Evolutionary conservation across 768 basidiomycete genomes (phyloP), one percentile per base, ranked within the genome.

Genomic region (Coprinopsis marcescibilis): DNA sequence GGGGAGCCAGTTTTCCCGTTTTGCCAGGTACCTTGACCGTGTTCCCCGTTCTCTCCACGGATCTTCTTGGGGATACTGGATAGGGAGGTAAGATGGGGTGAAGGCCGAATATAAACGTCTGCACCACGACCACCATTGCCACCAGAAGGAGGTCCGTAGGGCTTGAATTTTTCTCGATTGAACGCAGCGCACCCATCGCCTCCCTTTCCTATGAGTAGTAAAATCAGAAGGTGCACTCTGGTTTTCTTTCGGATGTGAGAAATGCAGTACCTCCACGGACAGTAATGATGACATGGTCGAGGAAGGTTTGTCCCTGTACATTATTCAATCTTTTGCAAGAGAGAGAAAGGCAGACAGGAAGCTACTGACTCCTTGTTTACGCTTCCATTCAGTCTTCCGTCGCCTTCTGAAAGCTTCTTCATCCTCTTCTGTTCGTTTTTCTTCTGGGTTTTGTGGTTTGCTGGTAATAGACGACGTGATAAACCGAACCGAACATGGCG

Each of bases 131-230:
- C 95, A 13, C 95, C 95, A 50, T 88, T 87, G 1, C 94, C 95
- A 0, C 95, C 95, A 8, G 92, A 94, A 0, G 95, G 92, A 1
- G 93, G 91, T 0, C 91, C 90, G 51, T 80, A 77, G 1, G 85
- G 78, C 47, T 79, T 80, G 64, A 77, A 91, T 59, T 90, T 89
- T 66, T 95, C 91, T 48, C 90, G 81, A 57, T 93, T 86, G 57
- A 97, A 96, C 4, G 95, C 93, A 19, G 86, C 89, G 52, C 92
- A 89, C 19, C 95, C 95, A 47, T 90, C 72, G 0, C 95, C 95
- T 15, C 94, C 94, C 57, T 76, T 81, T 13, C 92, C 93, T 88
- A 55, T n/a, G 32, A 30, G n/a, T 30, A 38, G 8, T n/a, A 30
- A 29, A 5, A 20, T 15, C 17, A 14, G 26, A 26, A 5, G 12